A percentile compares a stretch with the other conserved stretches of the same genome.
phyloP scores from a whole-genome alignment of 352 stramenopile genomes.

The Pythium scleroteichum region DNA sequence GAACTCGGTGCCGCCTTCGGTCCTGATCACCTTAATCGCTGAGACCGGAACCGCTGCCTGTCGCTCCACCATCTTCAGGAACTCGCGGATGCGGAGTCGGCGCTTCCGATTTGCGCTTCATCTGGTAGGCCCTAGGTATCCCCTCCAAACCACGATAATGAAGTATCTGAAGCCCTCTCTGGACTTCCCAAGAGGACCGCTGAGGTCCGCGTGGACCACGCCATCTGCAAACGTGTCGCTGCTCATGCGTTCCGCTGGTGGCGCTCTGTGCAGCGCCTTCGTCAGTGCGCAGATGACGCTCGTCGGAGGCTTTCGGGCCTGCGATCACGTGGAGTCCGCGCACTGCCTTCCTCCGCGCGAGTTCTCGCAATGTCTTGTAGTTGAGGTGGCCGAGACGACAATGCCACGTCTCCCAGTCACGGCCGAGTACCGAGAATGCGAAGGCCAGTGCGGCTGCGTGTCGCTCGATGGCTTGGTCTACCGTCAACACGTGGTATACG shows the following conservation, averaged over 20 bases:
- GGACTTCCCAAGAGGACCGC: not conserved
- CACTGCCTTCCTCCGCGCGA: not conserved
- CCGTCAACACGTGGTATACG: conserved; percentile 1
- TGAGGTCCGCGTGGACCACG: conserved; percentile 4
- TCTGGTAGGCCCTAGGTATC: not conserved
- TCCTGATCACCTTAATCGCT: conserved; percentile 2
- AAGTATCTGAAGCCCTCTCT: conserved; percentile 2
- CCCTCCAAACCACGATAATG: not conserved
- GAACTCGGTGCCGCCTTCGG: conserved; percentile 13
- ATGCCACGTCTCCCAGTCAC: not conserved
- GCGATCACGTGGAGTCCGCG: not conserved
- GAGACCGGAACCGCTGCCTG: not conserved
- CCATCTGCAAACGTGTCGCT: not conserved
- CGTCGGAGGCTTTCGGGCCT: not conserved
- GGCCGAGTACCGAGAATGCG: no score
- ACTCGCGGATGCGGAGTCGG: not conserved
- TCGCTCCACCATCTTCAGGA: conserved; percentile 6
- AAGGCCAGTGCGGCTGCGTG: no score
- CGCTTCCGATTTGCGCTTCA: conserved; percentile 2
- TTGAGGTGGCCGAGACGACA: conserved; percentile 9
- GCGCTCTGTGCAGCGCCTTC: no score
- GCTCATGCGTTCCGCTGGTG: no score
- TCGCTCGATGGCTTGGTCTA: no score
- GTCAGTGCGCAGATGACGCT: conserved; percentile 4
- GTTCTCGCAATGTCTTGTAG: not conserved